Conservation (phyloP, 2,329 filamentous ascomycete species). For the Sordariomycetes sp. region DNA sequence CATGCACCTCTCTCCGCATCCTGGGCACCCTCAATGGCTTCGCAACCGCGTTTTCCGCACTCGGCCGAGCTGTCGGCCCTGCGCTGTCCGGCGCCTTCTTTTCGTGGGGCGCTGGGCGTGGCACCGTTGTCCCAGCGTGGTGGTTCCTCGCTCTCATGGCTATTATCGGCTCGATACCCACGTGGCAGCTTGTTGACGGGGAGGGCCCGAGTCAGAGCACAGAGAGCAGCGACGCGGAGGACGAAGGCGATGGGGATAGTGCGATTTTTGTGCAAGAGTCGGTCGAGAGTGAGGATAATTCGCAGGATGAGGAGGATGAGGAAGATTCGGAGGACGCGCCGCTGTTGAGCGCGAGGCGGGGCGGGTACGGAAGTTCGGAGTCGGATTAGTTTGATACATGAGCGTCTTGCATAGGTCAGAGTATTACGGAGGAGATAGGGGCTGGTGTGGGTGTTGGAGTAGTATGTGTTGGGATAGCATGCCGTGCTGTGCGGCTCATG, state of each 20-base stretch:
- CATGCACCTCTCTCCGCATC: slow-evolving; percentile 61
- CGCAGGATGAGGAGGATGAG: too few species aligned
- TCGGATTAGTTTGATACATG: not conserved
- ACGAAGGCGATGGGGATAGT: slow-evolving; percentile 15
- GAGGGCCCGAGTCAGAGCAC: slow-evolving; percentile 45
- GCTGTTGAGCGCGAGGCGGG: slow-evolving; percentile 1
- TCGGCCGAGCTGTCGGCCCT: slow-evolving; percentile 73
- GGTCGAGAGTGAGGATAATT: not conserved
- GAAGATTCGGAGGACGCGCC: not conserved
- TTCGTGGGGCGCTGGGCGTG: slow-evolving; percentile 61
- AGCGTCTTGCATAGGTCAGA: not conserved
- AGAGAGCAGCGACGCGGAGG: slow-evolving; percentile 22
- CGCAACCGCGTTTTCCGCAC: slow-evolving; percentile 69
- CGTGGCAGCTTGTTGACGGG: slow-evolving; percentile 64
- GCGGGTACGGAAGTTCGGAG: not conserved
- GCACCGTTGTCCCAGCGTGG: slow-evolving; percentile 72
- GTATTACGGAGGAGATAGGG: not conserved
- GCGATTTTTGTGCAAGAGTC: not conserved
- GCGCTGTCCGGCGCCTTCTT: slow-evolving; percentile 64
- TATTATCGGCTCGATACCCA: slow-evolving; percentile 56
- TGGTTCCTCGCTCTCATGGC: slow-evolving; percentile 62
- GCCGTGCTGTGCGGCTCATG: not conserved
- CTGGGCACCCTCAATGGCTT: slow-evolving; percentile 87
- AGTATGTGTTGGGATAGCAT: not conserved
- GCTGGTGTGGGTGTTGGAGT: not conserved